These are phyloP conservation scores for Clonostachys solani DNA, from an alignment of 2,329 filamentous ascomycete species.

Conservation along the genomic window DNA sequence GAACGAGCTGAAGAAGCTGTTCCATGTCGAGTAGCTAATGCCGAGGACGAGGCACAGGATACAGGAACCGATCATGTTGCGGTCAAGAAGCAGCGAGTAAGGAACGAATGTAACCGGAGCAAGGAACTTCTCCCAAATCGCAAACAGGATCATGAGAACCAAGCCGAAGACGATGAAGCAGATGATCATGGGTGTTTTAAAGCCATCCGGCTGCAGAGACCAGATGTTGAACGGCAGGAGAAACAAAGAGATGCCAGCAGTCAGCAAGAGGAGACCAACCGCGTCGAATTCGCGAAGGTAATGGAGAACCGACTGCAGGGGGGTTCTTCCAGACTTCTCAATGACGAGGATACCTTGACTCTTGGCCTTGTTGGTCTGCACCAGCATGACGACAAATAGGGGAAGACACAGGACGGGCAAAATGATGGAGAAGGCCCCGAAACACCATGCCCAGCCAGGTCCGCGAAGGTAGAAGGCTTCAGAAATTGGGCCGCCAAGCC, in stretches of 20 bases:
- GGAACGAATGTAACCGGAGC: constrained; percentile 36
- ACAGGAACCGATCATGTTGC: constrained; percentile 29
- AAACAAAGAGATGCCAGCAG: constrained; percentile 57
- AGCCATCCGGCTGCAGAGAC: constrained; percentile 30
- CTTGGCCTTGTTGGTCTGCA: constrained; percentile 49
- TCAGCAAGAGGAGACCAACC: constrained; percentile 57
- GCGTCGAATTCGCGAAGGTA: constrained; percentile 60
- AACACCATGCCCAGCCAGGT: constrained; percentile 43
- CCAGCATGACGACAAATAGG: constrained; percentile 45
- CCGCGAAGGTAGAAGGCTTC: constrained; percentile 38
- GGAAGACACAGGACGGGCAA: constrained; percentile 53
- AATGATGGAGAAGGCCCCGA: constrained; percentile 49
- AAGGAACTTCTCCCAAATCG: constrained; percentile 28
- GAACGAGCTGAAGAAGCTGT: constrained; percentile 31
- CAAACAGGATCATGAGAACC: constrained; percentile 29
- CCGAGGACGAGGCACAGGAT: constrained; percentile 29
- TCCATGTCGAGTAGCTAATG: constrained; percentile 29
- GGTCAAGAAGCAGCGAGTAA: constrained; percentile 22
- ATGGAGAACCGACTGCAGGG: constrained; percentile 34
- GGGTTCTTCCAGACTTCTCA: neutral
- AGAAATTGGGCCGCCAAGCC: constrained; percentile 51
- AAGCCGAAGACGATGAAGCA: constrained; percentile 30
- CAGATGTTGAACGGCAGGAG: constrained; percentile 65
- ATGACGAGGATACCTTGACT: constrained; percentile 31
- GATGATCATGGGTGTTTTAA: constrained; percentile 36